Evolutionary conservation across 2,329 filamentous ascomycete species (phyloP).

Genomic region (Colletotrichum musae): DNA sequence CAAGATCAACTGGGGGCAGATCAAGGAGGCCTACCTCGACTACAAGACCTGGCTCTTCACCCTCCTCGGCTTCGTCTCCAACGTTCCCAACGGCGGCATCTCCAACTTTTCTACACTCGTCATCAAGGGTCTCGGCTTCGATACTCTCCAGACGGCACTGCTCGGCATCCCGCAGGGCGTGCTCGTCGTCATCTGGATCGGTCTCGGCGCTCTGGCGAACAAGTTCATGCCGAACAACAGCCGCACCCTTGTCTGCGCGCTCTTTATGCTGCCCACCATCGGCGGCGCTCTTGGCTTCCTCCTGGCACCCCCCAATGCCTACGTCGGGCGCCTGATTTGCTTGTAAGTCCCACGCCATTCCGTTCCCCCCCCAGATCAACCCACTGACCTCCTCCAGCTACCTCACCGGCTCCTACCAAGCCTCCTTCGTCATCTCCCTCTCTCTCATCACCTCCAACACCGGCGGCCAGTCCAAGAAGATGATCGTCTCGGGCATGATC

Average conservation of each 20-base stretch:
- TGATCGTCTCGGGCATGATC: conserved; percentile 73
- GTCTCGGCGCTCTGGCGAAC: conserved; percentile 56
- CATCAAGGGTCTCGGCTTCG: conserved; percentile 70
- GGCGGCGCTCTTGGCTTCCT: conserved; percentile 71
- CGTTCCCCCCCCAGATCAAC: neutral
- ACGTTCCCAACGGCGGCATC: conserved; percentile 71
- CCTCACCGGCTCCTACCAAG: conserved; percentile 55
- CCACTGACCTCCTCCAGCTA: conserved; percentile 43
- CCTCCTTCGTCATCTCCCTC: conserved; percentile 57
- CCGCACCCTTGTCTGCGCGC: conserved; percentile 66
- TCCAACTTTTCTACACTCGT: conserved; percentile 74
- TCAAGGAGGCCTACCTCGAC: conserved; percentile 69
- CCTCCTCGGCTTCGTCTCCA: conserved; percentile 65
- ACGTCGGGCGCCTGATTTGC: conserved; percentile 69
- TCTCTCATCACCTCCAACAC: conserved; percentile 65
- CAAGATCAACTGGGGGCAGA: conserved; percentile 67
- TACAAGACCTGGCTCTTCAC: conserved; percentile 73
- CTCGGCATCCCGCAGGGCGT: conserved; percentile 56
- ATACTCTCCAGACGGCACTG: conserved; percentile 53
- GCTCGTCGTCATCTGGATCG: conserved; percentile 57
- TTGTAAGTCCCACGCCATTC: conserved; percentile 53
- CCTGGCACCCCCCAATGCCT: conserved; percentile 64
- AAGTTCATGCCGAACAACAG: conserved; percentile 59
- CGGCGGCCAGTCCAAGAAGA: conserved; percentile 73
- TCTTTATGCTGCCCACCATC: conserved; percentile 73